These are phyloP conservation scores for Colletotrichum salicis DNA, from an alignment of 2,329 filamentous ascomycete species.

Conservation along the genomic window DNA sequence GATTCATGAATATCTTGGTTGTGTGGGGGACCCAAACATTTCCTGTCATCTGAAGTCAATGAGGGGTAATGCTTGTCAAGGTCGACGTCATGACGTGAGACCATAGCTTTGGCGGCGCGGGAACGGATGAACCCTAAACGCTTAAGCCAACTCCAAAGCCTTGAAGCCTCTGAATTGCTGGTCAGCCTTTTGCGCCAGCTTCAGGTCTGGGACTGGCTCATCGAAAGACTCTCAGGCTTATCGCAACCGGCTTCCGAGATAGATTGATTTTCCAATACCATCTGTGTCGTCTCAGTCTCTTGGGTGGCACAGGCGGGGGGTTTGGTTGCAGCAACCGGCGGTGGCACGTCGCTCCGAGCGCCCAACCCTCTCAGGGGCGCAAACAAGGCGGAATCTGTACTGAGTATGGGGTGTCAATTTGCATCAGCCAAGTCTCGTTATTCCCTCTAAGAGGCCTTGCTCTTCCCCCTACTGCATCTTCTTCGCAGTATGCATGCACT, in stretches of 20 bases:
- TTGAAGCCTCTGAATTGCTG: background rate
- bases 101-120: background rate
- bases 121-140: constrained; percentile 1
- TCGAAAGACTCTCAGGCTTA: background rate
- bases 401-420: background rate
- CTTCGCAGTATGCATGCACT: background rate
- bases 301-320: constrained; percentile 7
- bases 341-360: constrained; percentile 10
- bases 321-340: background rate
- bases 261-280: background rate
- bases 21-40: background rate
- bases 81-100: background rate
- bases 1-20: background rate
- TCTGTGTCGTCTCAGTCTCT: background rate
- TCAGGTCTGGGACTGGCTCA: background rate
- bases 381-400: constrained; percentile 6
- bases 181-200: background rate
- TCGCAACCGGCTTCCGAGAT: background rate
- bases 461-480: background rate
- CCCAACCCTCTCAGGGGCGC: background rate
- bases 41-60: constrained; percentile 8
- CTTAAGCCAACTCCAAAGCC: background rate
- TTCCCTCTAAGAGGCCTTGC: background rate
- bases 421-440: background rate
- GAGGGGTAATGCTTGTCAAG: background rate